These are phyloP conservation scores for Ochetophila trinervis DNA, from an alignment of 306 rosid species.

Conservation along the genomic window DNA sequence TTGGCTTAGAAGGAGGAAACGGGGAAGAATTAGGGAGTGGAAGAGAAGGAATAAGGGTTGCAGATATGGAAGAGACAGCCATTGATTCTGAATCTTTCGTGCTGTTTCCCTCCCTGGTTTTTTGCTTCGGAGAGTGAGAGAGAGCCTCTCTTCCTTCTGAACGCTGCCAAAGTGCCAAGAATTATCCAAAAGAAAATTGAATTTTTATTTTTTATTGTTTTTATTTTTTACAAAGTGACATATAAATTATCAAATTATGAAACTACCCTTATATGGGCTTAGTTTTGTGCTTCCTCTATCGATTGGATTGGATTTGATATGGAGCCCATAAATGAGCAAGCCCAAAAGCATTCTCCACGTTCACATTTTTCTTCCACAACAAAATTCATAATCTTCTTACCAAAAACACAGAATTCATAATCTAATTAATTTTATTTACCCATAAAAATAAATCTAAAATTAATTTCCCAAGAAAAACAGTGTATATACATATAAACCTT, in stretches of 20 bases:
- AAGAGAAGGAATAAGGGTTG: constrained; percentile 47
- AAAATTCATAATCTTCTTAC: too few relatives aligned
- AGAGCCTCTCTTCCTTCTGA: not conserved
- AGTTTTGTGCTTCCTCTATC: too few relatives aligned
- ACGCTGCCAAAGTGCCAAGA: constrained; percentile 7
- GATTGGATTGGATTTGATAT: too few relatives aligned
- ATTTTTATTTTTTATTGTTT: not conserved
- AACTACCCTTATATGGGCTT: not conserved
- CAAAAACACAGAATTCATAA: too few relatives aligned
- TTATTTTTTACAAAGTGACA: not conserved
- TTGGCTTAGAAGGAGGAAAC: constrained; percentile 35
- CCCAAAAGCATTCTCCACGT: not conserved
- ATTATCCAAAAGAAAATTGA: constrained; percentile 38
- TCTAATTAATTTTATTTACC: too few relatives aligned
- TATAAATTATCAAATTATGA: not conserved
- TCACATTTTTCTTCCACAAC: not conserved
- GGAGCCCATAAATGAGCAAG: not conserved
- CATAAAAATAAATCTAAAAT: too few relatives aligned
- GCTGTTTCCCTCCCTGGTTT: not conserved
- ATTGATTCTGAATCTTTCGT: constrained; percentile 25
- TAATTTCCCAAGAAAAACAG: too few relatives aligned
- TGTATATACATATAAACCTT: too few relatives aligned
- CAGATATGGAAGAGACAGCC: constrained; percentile 73
- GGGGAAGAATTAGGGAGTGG: constrained; percentile 45
- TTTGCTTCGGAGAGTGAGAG: not conserved